These are phyloP conservation scores for Larix kaempferi DNA, from an alignment of 75 land plant genomes.

Conservation along the genomic window DNA sequence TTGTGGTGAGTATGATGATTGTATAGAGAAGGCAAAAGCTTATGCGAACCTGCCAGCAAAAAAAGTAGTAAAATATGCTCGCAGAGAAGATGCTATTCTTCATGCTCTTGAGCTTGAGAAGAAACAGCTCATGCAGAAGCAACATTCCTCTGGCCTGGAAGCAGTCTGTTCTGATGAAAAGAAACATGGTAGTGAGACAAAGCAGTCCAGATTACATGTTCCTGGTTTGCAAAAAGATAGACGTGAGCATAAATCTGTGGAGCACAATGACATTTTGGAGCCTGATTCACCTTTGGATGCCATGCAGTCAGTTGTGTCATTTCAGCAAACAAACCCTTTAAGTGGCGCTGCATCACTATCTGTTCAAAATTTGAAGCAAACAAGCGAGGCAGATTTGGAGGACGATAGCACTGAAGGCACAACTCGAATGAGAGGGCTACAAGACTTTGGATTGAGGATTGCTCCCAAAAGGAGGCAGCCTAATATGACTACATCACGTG, in stretches of 20 bases:
- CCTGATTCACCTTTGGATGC: constrained; percentile 12
- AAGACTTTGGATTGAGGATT: constrained; percentile 44
- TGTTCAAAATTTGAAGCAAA: constrained; percentile 5
- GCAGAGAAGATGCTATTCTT: constrained; percentile 83
- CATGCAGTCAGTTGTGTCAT: constrained; percentile 10
- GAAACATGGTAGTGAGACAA: constrained; percentile 5
- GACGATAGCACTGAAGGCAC: constrained; percentile 47
- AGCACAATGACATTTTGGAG: neutral
- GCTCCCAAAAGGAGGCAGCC: constrained; percentile 16
- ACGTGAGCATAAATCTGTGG: constrained; percentile 4
- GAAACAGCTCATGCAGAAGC: constrained; percentile 16
- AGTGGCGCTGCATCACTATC: neutral
- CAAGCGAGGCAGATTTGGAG: constrained; percentile 39
- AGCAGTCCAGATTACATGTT: neutral
- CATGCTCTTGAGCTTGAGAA: constrained; percentile 81
- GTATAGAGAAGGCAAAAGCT: constrained; percentile 63
- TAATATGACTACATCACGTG: constrained; percentile 12
- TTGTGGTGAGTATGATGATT: constrained; percentile 76
- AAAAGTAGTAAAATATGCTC: constrained; percentile 70
- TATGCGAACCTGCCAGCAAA: constrained; percentile 29
- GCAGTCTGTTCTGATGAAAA: neutral
- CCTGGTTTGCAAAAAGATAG: constrained; percentile 4
- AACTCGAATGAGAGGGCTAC: constrained; percentile 70
- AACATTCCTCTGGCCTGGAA: constrained; percentile 10
- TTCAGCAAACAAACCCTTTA: constrained; percentile 2